phyloP scores from a whole-genome alignment of 2,329 filamentous ascomycete genomes.

The Diaporthe humulicola region DNA sequence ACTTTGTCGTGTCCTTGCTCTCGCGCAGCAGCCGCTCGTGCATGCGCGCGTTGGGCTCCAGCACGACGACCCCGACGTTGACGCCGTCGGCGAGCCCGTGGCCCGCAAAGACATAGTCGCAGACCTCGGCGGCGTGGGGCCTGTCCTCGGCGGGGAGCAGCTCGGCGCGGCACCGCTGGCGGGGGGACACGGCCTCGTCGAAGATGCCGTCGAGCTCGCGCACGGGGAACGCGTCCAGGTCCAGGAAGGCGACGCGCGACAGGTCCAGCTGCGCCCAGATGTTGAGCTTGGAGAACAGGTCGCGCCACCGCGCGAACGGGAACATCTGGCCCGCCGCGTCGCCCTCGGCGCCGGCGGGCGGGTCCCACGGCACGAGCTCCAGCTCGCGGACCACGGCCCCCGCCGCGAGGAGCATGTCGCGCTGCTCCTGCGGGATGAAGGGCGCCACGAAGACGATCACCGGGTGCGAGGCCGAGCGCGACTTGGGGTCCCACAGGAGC shows the following conservation, averaged over 20 bases:
- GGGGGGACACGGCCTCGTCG: conserved; percentile 26
- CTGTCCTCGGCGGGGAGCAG: conserved; percentile 34
- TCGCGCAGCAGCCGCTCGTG: conserved; percentile 36
- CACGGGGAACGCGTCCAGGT: conserved; percentile 38
- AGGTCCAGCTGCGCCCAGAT: conserved; percentile 38
- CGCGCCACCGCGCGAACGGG: conserved; percentile 38
- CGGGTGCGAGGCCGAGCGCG: conserved; percentile 34
- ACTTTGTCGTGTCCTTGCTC: conserved; percentile 36
- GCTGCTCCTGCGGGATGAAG: conserved; percentile 38
- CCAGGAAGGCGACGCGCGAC: conserved; percentile 34
- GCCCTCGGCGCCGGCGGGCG: conserved; percentile 17
- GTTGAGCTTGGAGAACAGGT: conserved; percentile 40
- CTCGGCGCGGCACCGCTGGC: conserved; percentile 30
- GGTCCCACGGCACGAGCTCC: conserved; percentile 38
- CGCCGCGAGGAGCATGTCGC: conserved; percentile 37
- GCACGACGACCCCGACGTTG: conserved; percentile 36
- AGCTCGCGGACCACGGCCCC: conserved; percentile 39
- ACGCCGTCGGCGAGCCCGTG: conserved; percentile 28
- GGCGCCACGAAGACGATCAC: conserved; percentile 38
- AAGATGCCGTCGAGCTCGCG: conserved; percentile 35
- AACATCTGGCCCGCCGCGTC: conserved; percentile 13
- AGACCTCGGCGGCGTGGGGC: conserved; percentile 30
- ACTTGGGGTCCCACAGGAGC: conserved; percentile 37
- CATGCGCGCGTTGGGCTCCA: conserved; percentile 39
- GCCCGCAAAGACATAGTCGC: conserved; percentile 37